phyloP scores from a whole-genome alignment of 208 protist genomes.

The Novymonas esmeraldas region DNA sequence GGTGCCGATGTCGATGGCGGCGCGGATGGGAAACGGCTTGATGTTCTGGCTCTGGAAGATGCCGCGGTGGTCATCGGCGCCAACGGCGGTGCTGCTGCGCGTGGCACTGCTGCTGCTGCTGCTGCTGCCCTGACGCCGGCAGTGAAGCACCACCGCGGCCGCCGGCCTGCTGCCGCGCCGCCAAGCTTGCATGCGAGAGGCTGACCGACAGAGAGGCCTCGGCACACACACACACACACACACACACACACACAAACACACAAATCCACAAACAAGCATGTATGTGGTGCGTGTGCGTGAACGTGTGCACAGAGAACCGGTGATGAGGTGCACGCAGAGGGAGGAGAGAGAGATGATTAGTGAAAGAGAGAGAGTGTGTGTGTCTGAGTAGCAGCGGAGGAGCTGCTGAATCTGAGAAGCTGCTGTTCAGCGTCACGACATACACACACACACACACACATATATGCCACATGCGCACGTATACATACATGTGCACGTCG shows the following conservation, averaged over 20 bases:
- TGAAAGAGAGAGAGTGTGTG: no score
- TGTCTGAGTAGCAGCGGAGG: no score
- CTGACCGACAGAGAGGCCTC: no score
- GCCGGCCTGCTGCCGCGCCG: not conserved
- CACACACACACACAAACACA: not conserved
- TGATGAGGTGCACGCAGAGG: no score
- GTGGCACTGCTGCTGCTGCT: not conserved
- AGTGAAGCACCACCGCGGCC: not conserved
- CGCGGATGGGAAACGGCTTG: conserved; percentile 82
- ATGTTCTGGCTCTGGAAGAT: conserved; percentile 80
- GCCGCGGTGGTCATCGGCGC: conserved; percentile 30
- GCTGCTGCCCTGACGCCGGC: not conserved
- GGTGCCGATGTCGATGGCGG: conserved; percentile 87
- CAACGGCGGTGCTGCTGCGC: not conserved
- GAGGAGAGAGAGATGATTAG: no score
- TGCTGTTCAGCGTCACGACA: no score
- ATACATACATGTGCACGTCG: not conserved
- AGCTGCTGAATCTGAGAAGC: no score
- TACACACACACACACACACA: not conserved
- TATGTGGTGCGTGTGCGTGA: no score
- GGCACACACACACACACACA: not conserved
- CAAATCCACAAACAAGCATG: not conserved
- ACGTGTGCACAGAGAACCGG: no score
- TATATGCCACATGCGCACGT: not conserved
- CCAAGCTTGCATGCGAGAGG: no score